phyloP scores from a whole-genome alignment of 768 basidiomycete species.

The Russula brevipes region DNA sequence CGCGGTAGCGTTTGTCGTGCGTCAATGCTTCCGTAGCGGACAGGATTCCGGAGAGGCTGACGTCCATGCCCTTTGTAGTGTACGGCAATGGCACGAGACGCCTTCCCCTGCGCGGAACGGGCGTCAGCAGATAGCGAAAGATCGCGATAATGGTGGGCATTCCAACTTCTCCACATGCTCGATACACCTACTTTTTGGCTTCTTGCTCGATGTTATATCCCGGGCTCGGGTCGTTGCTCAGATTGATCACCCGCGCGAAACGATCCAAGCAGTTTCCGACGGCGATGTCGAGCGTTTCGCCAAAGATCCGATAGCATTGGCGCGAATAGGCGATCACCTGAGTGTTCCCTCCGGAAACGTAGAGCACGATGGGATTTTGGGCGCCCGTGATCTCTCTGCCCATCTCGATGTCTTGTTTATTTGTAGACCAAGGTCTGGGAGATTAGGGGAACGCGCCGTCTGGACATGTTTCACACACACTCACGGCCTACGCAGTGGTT shows the following conservation, averaged over 20 bases:
- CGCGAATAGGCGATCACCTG: slow-evolving; percentile 99
- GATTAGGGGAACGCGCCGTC: neutral
- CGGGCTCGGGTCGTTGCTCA: slow-evolving; percentile 93
- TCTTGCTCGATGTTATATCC: slow-evolving; percentile 97
- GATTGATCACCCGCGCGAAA: slow-evolving; percentile 89
- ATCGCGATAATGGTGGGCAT: neutral
- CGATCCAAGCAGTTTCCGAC: slow-evolving; percentile 98
- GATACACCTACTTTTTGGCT: slow-evolving; percentile 68
- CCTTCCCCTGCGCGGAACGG: slow-evolving; percentile 55
- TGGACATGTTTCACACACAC: slow-evolving; percentile 28
- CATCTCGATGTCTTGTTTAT: slow-evolving; percentile 88
- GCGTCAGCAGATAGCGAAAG: slow-evolving; percentile 3
- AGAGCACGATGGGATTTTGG: slow-evolving; percentile 91
- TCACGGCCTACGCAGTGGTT: slow-evolving; percentile 98
- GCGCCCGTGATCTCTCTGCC: slow-evolving; percentile 93
- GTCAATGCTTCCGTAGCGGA: slow-evolving; percentile 87
- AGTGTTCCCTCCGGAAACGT: slow-evolving; percentile 98
- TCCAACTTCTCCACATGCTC: too few species aligned
- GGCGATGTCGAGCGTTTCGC: slow-evolving; percentile 98
- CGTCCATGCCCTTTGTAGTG: slow-evolving; percentile 97
- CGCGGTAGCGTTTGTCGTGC: slow-evolving; percentile 70
- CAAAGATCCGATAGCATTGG: slow-evolving; percentile 96
- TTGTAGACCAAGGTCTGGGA: neutral
- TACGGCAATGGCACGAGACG: slow-evolving; percentile 83
- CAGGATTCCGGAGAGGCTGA: slow-evolving; percentile 91